Conservation (phyloP, 371 early-diverging fungal genomes). For the Globomyces sp. region DNA sequence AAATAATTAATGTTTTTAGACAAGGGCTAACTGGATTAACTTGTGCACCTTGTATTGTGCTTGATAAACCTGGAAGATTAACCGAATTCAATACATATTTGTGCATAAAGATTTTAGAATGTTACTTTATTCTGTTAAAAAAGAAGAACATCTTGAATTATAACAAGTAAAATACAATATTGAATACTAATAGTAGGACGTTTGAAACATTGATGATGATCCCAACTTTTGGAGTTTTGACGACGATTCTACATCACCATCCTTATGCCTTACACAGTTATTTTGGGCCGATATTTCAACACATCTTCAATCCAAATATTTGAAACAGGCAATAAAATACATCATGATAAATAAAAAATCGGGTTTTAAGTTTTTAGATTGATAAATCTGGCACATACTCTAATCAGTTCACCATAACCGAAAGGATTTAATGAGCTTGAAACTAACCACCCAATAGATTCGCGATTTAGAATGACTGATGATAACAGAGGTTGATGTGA, state of each 20-base stretch:
- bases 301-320: not conserved
- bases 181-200: not conserved
- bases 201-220: conserved; percentile 10
- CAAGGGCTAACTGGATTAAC: not conserved
- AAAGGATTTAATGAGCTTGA: too few relatives aligned
- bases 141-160: conserved; percentile 2
- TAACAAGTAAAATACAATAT: not conserved
- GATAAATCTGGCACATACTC: too few relatives aligned
- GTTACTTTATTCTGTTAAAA: not conserved
- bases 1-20: not conserved
- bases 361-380: too few relatives aligned
- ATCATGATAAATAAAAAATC: too few relatives aligned
- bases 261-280: conserved; percentile 10
- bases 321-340: not conserved
- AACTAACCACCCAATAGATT: too few relatives aligned
- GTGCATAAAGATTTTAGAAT: not conserved
- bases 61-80: conserved; percentile 3
- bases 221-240: conserved; percentile 2
- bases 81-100: conserved; percentile 12
- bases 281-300: not conserved
- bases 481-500: too few relatives aligned
- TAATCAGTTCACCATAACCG: too few relatives aligned
- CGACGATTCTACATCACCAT: conserved; percentile 3
- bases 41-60: not conserved
- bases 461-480: too few relatives aligned